phyloP scores from a whole-genome alignment of 2,329 filamentous ascomycete genomes.

The Macrophomina pseudophaseolina region DNA sequence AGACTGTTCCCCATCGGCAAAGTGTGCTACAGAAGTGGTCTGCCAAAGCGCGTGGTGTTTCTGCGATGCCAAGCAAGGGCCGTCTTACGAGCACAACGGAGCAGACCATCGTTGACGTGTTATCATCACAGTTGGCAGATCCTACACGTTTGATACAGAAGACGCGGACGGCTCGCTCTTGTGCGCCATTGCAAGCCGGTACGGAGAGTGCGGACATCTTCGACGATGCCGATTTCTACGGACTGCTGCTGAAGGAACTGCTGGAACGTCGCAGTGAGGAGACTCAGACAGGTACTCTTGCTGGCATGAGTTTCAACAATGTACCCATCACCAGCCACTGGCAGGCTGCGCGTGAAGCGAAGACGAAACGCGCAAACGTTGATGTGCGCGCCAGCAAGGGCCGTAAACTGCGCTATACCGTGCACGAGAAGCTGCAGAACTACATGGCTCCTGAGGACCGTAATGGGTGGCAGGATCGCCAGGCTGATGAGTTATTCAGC shows the following conservation, averaged over 20 bases:
- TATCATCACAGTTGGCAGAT: constrained; percentile 70
- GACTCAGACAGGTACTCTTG: constrained; percentile 52
- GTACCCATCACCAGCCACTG: constrained; percentile 44
- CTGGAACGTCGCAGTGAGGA: constrained; percentile 85
- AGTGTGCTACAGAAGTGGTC: constrained; percentile 90
- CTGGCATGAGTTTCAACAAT: constrained; percentile 42
- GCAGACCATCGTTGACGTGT: constrained; percentile 69
- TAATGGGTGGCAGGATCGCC: constrained; percentile 77
- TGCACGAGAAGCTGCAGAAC: constrained; percentile 96
- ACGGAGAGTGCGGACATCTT: constrained; percentile 71
- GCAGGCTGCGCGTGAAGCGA: constrained; percentile 75
- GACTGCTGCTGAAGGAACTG: constrained; percentile 87
- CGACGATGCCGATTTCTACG: constrained; percentile 95
- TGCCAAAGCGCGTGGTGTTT: constrained; percentile 70
- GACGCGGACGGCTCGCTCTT: constrained; percentile 74
- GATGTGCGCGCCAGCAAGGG: constrained; percentile 97
- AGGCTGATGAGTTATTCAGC: constrained; percentile 68
- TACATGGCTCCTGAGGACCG: constrained; percentile 95
- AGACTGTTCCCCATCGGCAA: constrained; percentile 66
- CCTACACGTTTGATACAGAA: constrained; percentile 71
- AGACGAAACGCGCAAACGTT: constrained; percentile 77
- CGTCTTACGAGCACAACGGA: constrained; percentile 64
- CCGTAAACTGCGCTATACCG: constrained; percentile 88
- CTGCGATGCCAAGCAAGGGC: constrained; percentile 60
- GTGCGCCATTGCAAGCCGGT: constrained; percentile 70